These are phyloP conservation scores for Ophiostoma pallidulum DNA, from an alignment of 2,329 filamentous ascomycete genomes.

Conservation along the genomic window DNA sequence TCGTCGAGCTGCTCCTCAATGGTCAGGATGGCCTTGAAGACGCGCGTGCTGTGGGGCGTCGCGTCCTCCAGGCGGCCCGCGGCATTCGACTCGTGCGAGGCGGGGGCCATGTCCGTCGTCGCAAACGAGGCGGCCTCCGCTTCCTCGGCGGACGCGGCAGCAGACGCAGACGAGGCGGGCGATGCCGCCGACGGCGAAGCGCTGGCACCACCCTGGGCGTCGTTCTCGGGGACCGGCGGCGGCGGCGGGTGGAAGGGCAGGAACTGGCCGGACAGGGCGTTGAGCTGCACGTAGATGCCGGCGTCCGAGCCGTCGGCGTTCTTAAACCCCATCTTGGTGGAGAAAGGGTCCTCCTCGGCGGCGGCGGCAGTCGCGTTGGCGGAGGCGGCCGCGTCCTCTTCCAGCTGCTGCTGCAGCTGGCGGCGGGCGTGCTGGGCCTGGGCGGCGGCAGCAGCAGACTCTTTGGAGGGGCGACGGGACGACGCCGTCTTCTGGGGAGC, in stretches of 20 bases:
- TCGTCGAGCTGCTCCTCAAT: slow-evolving; percentile 56
- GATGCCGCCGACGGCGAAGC: no score
- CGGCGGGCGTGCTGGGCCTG: slow-evolving; percentile 10
- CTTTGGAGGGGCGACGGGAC: slow-evolving; percentile 22
- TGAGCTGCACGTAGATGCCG: slow-evolving; percentile 55
- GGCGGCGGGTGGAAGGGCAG: slow-evolving; percentile 81
- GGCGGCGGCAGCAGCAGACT: neutral
- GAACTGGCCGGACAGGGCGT: slow-evolving; percentile 60
- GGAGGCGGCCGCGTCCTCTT: slow-evolving; percentile 3
- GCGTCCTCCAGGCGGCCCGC: slow-evolving; percentile 16
- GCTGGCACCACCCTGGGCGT: no score
- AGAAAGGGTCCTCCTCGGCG: slow-evolving; percentile 35
- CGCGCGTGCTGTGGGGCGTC: slow-evolving; percentile 41
- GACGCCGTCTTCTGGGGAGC: neutral
- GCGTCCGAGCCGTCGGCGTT: slow-evolving; percentile 48
- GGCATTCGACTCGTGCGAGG: slow-evolving; percentile 17
- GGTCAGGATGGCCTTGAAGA: slow-evolving; percentile 56
- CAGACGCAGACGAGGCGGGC: slow-evolving; percentile 13
- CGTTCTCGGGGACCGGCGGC: slow-evolving; percentile 56
- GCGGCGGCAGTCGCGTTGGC: slow-evolving; percentile 15
- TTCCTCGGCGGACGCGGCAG: slow-evolving; percentile 15
- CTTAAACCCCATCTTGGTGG: slow-evolving; percentile 43
- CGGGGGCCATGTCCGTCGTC: no score
- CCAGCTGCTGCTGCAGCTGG: slow-evolving; percentile 12
- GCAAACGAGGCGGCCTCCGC: slow-evolving; percentile 16